Base-by-base conservation (phyloP, 2,329 filamentous ascomycete species). In the Talaromyces sp. region DNA sequence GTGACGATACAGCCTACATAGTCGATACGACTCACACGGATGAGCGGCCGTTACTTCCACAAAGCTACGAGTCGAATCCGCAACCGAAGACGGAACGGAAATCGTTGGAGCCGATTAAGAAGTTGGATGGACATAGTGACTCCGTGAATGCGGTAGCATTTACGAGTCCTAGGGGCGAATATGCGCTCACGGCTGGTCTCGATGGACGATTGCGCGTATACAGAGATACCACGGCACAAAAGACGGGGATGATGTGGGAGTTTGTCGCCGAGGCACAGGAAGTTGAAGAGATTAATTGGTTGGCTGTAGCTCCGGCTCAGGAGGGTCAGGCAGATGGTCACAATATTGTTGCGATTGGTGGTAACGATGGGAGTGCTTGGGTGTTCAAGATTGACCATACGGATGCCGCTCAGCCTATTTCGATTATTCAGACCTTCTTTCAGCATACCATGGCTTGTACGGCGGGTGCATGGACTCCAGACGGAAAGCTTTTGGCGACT, bases 221-320 rank as follows among this genome's bases (percentile, higher is more conserved):
- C 84, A 83, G 86, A 69, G 84, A 74, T 74, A 81, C 72, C 69
- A 80, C 69, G 69, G 68, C 78, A 35, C 76, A 81, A 43, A 76
- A 81, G 43, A 80, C 83, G 25, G 83, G 83, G 67, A 75, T 82
- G 56, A 79, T 83, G 61, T 89, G 86, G 86, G 82, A 84, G 52
- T 90, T 91, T 72, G 78, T 96, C 9, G 90, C 86, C 63, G 91
- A 95, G 73, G 86, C 88, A 3, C 90, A 93, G 73, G 95, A 99
- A 77, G 94, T 97, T 10, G 90, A 96, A 71, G 94, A 98, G 79
- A 90, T 99, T 73, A 96, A 95, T 82, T 99, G 94, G 93, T 79
- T 98, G 39, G 79, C 83, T 0, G 80, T 92, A 0, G 96, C 91
- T 74, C 93, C 93, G 83, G 89, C 67, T 78, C 87, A 13, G 49